phyloP scores from a whole-genome alignment of 2,329 filamentous ascomycete species.

The Aspergillus latus region DNA sequence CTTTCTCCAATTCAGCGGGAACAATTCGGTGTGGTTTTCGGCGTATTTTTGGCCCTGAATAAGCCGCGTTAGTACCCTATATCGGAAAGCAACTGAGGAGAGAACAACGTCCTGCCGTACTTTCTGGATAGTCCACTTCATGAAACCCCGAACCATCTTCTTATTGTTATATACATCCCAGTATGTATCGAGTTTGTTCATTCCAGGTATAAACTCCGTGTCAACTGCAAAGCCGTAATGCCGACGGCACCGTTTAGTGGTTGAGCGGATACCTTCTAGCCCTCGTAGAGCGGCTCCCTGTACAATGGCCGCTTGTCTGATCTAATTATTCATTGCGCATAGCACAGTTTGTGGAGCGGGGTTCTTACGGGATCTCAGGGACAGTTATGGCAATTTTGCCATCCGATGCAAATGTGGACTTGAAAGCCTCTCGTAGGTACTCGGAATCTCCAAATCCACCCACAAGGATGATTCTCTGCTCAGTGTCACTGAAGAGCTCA shows the following conservation, averaged over 20 bases:
- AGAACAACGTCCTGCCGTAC: background rate
- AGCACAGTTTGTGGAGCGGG: background rate
- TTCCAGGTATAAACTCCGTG: background rate
- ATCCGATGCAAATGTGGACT: background rate
- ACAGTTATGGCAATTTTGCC: slow-evolving; percentile 7
- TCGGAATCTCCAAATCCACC: slow-evolving; percentile 12
- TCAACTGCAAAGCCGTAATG: background rate
- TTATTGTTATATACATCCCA: background rate
- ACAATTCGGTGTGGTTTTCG: background rate
- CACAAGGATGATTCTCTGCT: slow-evolving; percentile 6
- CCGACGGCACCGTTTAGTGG: slow-evolving; percentile 7
- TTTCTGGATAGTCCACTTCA: slow-evolving; percentile 2
- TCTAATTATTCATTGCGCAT: background rate
- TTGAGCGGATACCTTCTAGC: slow-evolving; percentile 4
- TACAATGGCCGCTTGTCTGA: slow-evolving; percentile 14
- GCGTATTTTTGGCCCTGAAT: slow-evolving; percentile 7
- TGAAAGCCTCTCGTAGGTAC: slow-evolving; percentile 7
- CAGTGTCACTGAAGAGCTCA: no score
- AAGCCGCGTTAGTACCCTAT: no score
- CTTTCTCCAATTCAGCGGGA: background rate
- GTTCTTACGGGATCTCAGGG: slow-evolving; percentile 9
- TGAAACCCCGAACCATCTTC: background rate
- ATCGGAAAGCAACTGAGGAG: background rate
- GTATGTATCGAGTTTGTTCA: background rate
- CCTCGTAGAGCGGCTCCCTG: slow-evolving; percentile 13